Conservation (phyloP, 2,329 filamentous ascomycete species). For the Hymenoscyphus linearis region DNA sequence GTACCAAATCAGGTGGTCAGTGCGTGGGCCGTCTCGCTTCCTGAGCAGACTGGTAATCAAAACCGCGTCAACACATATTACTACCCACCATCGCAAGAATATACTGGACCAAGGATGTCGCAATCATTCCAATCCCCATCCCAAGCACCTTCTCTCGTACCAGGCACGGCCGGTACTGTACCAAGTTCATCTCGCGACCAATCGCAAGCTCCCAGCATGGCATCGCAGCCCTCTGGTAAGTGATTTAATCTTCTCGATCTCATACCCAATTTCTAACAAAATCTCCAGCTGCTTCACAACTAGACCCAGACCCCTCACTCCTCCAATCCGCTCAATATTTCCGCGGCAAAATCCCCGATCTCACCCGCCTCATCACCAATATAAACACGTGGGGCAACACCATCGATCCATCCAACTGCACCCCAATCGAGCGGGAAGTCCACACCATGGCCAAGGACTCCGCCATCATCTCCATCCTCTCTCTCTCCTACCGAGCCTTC, state of each 20-base stretch:
- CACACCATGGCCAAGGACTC: too few relatives aligned
- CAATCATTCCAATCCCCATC: not conserved
- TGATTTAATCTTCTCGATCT: not conserved
- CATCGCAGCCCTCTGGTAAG: not conserved
- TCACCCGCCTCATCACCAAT: too few relatives aligned
- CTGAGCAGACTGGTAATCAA: not conserved
- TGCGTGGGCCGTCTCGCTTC: not conserved
- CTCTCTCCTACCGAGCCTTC: too few relatives aligned
- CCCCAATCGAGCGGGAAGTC: too few relatives aligned
- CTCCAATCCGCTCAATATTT: too few relatives aligned
- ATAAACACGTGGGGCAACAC: too few relatives aligned
- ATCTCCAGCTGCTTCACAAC: not conserved
- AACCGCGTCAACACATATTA: not conserved
- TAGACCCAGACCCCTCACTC: not conserved
- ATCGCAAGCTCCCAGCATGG: not conserved
- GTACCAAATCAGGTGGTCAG: not conserved
- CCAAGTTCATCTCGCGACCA: not conserved
- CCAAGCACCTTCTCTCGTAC: not conserved
- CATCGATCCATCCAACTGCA: too few relatives aligned
- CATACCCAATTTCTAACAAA: not conserved
- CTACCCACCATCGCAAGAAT: not conserved
- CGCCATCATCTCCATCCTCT: too few relatives aligned
- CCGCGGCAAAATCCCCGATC: too few relatives aligned
- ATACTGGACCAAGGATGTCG: not conserved
- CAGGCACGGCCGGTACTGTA: not conserved